Evolutionary conservation across 441 rosid species (phyloP).

Genomic region (Populus hybrid): DNA sequence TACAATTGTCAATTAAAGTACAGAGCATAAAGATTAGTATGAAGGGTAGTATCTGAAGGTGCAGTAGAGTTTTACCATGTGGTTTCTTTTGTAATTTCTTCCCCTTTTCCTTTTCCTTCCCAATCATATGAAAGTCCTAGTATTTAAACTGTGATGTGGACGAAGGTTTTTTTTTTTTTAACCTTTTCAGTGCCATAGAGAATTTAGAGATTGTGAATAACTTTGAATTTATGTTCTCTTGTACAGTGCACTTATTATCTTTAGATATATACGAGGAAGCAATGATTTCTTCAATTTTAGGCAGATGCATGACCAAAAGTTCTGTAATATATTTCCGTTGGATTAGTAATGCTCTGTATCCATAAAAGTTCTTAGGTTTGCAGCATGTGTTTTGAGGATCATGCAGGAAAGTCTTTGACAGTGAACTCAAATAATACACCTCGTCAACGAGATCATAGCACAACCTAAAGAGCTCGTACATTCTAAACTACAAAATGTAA

Average conservation of each 20-base stretch:
- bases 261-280: slow-evolving; percentile 20
- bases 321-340: not conserved
- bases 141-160: not conserved
- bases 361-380: too few relatives aligned
- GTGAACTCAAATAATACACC: not conserved
- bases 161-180: not conserved
- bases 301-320: not conserved
- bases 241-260: slow-evolving; percentile 24
- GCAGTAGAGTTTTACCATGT: slow-evolving; percentile 21
- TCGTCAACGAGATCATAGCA: not conserved
- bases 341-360: too few relatives aligned
- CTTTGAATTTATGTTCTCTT: slow-evolving; percentile 2
- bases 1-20: slow-evolving; percentile 76
- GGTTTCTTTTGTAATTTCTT: not conserved
- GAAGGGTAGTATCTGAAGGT: slow-evolving; percentile 54
- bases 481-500: not conserved
- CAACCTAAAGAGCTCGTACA: not conserved
- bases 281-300: not conserved
- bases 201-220: slow-evolving; percentile 13
- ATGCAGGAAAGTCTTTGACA: too few relatives aligned
- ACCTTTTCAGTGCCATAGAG: not conserved
- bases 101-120: not conserved
- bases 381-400: too few relatives aligned
- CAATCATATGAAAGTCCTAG: slow-evolving; percentile 7
- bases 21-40: slow-evolving; percentile 74